Evolutionary conservation across 2,329 filamentous ascomycete species (phyloP).

Genomic region (Fusarium marasasianum): DNA sequence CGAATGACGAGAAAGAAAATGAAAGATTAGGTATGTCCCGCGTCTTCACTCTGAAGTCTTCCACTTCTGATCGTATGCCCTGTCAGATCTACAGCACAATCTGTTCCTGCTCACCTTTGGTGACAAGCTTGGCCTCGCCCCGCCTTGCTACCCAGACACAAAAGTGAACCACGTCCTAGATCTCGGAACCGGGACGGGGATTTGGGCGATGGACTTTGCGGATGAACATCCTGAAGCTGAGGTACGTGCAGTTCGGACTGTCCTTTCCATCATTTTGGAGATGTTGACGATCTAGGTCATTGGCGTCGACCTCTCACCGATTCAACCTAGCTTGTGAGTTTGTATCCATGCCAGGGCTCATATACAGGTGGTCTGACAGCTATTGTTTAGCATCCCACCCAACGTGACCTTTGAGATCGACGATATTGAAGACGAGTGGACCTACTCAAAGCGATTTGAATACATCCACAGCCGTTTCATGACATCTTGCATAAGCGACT

Average conservation of each 20-base stretch:
- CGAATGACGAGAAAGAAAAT: background rate
- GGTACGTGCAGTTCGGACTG: background rate
- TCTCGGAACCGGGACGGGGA: constrained; percentile 5
- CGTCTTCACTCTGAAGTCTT: rapidly evolving
- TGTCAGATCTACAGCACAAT: background rate
- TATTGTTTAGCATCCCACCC: background rate
- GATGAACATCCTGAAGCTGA: background rate
- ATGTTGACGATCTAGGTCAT: background rate
- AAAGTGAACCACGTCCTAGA: background rate
- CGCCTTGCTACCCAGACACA: background rate
- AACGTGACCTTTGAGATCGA: background rate
- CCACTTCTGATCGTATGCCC: background rate
- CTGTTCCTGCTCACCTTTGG: background rate
- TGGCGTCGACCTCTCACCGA: background rate
- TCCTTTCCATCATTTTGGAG: rapidly evolving
- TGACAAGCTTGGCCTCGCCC: background rate
- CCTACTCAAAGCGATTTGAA: background rate
- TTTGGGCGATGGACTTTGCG: background rate
- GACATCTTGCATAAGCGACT: background rate
- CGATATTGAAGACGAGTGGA: background rate
- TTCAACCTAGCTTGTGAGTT: background rate
- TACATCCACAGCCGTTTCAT: background rate
- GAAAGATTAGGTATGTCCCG: background rate
- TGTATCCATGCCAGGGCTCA: rapidly evolving
- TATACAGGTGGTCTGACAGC: background rate